Base-by-base conservation (phyloP, 805 yeast species). In the Candida nanaspora region DNA sequence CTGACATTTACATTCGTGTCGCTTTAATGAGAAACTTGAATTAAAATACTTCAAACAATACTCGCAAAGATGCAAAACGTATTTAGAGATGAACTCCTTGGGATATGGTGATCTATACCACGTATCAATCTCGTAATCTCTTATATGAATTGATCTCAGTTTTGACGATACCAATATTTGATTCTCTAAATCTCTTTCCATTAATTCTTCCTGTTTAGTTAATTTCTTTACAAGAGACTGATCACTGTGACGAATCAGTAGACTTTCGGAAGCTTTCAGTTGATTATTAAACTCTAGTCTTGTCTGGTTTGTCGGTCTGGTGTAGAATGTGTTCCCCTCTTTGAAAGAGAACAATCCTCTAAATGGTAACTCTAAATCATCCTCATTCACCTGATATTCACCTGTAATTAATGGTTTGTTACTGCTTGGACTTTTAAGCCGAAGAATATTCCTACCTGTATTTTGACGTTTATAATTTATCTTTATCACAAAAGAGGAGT, bases 61-160 rank as follows among this genome's bases (percentile, higher is more conserved):
- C 48, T 87, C 93, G 61, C 98, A 93, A 14, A 91, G 72, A 53
- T 80, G 80, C 35, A 93, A 63, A 2, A 79, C 72, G 33, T 67
- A 66, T 35, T 78, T 74, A 25, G 70, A 70, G 33, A 86, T 76
- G 53, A 79, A 86, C 53, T 86, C 93, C 45, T 84, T 88, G 0
- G 98, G 97, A 56, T 86, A 93, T 1, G 98, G 98, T 0, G 96
- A 80, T 3, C 85, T 76, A 60, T 85, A 89, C 96, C 97, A 87
- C 0, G 96, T 86, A 45, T 82, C 84, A 22, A 93, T 85, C 55
- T 83, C 88, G 57, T 63, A 76, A 34, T 73, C 72, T 28, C 87
- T 76, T 48, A 89, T 78, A 50, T 80, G 87, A 20, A 89, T 80
- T 41, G 74, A 75, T 37, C 73, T 69, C 33, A 84, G 72, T 43